Base-by-base conservation (phyloP, 2,329 filamentous ascomycete genomes). In the Coniella lustricola region DNA sequence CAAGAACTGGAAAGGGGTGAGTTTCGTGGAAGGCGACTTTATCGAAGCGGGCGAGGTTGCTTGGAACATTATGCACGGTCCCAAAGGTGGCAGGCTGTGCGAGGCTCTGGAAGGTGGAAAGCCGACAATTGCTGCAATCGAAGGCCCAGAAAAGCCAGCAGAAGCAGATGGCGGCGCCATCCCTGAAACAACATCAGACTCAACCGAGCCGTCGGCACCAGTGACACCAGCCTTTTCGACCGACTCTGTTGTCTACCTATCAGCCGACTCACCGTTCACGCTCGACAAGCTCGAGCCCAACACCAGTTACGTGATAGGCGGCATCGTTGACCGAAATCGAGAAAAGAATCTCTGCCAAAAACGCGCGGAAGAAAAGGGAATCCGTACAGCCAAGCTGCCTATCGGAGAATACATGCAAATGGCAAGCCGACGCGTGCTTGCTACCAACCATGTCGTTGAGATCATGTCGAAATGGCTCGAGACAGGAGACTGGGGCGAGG, bases 401-500 rank as follows among this genome's bases (percentile, higher is more conserved):
- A 97, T 98, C 59, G 89, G 90, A n/a, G 84, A 97, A 54, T 97
- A 88, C 65, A 84, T 98, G 74, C 78, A 89, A 55, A 94, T 98
- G 87, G 78, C 84, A 48, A 90, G 85, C 58, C 81, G 93, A 29
- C 81, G 85, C 58, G 87, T 98, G 4, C 71, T 98, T 49, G 84
- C 91, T 3, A 96, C 91, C 7, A 98, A 97, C 62, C 93, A 98
- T 61, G 93, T 98, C 1, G 80, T 93, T 40, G 91, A 97, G 67
- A 97, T 98, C 54, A 95, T 98, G 88, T 70, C 95, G 39, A 83
- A 82, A 56, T 98, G 90, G 90, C 67, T 98, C 47, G 89, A 96
- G 66, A 81, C 80, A 42, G 87, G 87, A 2, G 86, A 97, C 64
- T 98, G 93, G 93, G 90, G 85, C 1, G 74, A 86, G 61, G 90